Base-by-base conservation (phyloP, 306 rosid genomes). In the Phaseolus lunatus region DNA sequence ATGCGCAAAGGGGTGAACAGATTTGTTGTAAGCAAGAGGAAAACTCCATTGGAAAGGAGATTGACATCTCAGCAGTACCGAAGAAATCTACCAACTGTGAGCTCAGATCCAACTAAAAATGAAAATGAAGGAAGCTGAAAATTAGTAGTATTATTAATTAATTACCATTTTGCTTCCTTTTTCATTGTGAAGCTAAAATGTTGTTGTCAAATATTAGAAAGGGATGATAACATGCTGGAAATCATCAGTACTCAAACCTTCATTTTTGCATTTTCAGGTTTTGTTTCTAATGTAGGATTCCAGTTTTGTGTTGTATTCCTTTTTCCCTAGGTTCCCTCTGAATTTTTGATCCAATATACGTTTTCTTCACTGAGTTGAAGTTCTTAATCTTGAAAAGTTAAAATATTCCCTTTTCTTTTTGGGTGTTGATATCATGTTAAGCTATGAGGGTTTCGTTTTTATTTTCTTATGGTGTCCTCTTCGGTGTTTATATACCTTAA, bases 1-100 rank as follows among this genome's bases (percentile, higher is more conserved):
- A 92, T 92, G 99, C 96, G 98, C 35, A 92, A 88, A 89, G 99
- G 99, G 58, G 99, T 95, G 80, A 95, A 95, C 75, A 86, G 99
- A 78, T 95, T 95, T 78, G 99, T 95, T n/a, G 94, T 95, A 61
- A 92, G 97, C 87, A 95, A 95, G 90, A 86, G 99, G 80, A 96
- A 96, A 89, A 96, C 97, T 2, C 98, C 99, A 19, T 70, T 92
- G 64, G 99, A 95, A 70, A 89, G 99, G 87, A 92, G 99, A 88
- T 82, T 92, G 82, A 90, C 98, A 16, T 91, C 99, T 61, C 96
- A 96, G 37, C 98, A 95, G 83, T 89, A 92, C 87, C 79, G 92
- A 81, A 88, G 85, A 82, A 91, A 87, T 84, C 92, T 95, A 84
- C 99, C 99, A 29, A 67, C 83, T 70, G 94, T 89, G 76, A 91